Base-by-base conservation (phyloP, 2,329 filamentous ascomycete species). In the Fusarium sp. region DNA sequence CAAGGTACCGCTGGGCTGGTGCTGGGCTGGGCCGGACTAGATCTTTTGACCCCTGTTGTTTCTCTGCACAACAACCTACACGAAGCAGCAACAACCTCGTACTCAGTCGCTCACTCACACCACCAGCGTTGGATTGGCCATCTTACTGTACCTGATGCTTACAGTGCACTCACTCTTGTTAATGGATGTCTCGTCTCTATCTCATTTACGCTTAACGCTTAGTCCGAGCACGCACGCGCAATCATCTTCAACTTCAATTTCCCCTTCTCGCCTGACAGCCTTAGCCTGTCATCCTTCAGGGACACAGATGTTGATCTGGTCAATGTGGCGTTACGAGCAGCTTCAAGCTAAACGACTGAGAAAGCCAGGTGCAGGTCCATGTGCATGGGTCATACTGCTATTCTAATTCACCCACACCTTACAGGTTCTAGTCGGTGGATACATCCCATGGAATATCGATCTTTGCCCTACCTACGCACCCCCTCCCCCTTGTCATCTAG, bases 271-370 rank as follows among this genome's bases (percentile, higher is more conserved):
- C 32, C 49, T 42, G 48, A 56, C 59, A 56, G 23, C 37, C 28
- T 28, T 23, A 40, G 46, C 12, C 34, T 27, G 51, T 60, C 53
- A 57, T 40, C 51, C 48, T 34, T 32, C 56, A 66, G 65, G 70
- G 55, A 66, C 68, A 73, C 68, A 67, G 63, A 65, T 53, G 43
- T 42, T 66, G 43, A 66, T 66, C 48, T 11, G 30, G 32, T 30
- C 27, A 66, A 65, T 70, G 68, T 74, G 72, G 72, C 72, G 71
- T 72, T 71, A 74, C 68, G 58, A 71, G 66, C 68, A 40, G 34
- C 59, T 46, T 47, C 40, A 60, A 64, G 56, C 69, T 61, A 65
- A 64, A 74, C 63, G 63, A 66, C 45, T 28, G 41, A 59, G 37
- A 59, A 28, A 48, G 43, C 28, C 32, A 49, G 9, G 25, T n/a